Percentiles rank a stretch among this genome's conserved stretches.
Conservation (phyloP, 257 asterid species). For the Orobanche coerulescens region DNA sequence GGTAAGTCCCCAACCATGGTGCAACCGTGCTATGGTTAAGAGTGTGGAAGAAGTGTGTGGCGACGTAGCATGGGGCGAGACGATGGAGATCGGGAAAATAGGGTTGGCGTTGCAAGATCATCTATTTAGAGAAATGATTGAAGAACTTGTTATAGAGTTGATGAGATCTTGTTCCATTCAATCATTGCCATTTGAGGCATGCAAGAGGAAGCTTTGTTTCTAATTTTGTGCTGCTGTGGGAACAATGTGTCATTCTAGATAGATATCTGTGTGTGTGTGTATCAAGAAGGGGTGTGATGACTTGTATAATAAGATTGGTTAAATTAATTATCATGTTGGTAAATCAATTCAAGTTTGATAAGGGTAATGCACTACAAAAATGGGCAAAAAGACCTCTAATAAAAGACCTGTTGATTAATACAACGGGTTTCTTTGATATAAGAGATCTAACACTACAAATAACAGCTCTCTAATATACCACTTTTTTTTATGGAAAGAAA, state of each 20-base stretch:
- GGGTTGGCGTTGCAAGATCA: constrained; percentile 57
- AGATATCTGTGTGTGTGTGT: background rate
- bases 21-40: constrained; percentile 54
- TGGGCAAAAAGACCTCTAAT: no score
- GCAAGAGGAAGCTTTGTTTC: constrained; percentile 62
- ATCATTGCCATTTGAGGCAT: constrained; percentile 45
- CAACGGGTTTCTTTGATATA: no score
- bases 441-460: no score
- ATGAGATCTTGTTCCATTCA: constrained; percentile 25
- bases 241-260: constrained; percentile 13
- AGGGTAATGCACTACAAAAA: no score
- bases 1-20: constrained; percentile 29
- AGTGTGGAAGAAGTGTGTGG: constrained; percentile 73
- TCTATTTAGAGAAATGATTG: constrained; percentile 59
- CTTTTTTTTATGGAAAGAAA: no score
- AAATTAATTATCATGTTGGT: background rate
- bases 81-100: constrained; percentile 57
- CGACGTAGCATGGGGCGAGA: constrained; percentile 67
- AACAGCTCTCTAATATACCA: no score
- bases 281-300: background rate
- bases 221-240: constrained; percentile 6
- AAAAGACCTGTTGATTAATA: no score
- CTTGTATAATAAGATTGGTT: background rate
- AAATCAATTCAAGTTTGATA: background rate
- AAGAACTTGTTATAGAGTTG: constrained; percentile 53